Conservation (phyloP, 1,139 yeast species). For the Kodamaea sp. region DNA sequence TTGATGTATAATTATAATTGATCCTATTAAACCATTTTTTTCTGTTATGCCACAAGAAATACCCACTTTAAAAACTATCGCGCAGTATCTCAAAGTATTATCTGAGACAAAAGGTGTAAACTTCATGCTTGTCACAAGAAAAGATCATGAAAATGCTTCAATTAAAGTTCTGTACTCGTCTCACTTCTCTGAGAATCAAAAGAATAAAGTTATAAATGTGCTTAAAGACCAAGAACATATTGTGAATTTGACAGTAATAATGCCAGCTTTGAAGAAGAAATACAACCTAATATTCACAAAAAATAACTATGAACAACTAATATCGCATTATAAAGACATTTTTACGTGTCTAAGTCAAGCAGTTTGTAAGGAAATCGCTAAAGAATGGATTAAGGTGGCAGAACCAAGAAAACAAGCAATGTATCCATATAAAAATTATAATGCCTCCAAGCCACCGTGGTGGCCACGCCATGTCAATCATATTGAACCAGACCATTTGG, state of each 20-base stretch:
- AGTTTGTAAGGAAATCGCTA: constrained; percentile 60
- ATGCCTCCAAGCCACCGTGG: constrained; percentile 56
- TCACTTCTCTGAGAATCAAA: constrained; percentile 13
- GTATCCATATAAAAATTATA: constrained; percentile 58
- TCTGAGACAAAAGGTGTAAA: constrained; percentile 4
- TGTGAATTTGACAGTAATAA: constrained; percentile 5
- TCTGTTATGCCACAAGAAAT: no score
- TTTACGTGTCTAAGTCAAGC: constrained; percentile 36
- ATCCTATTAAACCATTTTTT: no score
- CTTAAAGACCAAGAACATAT: constrained; percentile 1
- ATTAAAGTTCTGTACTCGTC: constrained; percentile 15
- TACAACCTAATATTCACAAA: constrained; percentile 1
- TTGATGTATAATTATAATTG: no score
- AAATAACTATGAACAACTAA: constrained; percentile 1
- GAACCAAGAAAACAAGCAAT: constrained; percentile 67
- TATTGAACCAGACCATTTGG: constrained; percentile 71
- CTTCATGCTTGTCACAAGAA: constrained; percentile 9
- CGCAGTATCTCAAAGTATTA: constrained; percentile 1
- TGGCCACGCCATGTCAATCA: constrained; percentile 65
- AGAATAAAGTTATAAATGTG: constrained; percentile 9
- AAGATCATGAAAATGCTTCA: constrained; percentile 1
- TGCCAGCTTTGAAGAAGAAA: constrained; percentile 8
- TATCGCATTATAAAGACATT: constrained; percentile 9
- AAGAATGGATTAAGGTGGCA: constrained; percentile 61
- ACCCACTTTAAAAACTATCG: background rate